phyloP scores from a whole-genome alignment of 441 rosid species.

The Gossypium lobatum region DNA sequence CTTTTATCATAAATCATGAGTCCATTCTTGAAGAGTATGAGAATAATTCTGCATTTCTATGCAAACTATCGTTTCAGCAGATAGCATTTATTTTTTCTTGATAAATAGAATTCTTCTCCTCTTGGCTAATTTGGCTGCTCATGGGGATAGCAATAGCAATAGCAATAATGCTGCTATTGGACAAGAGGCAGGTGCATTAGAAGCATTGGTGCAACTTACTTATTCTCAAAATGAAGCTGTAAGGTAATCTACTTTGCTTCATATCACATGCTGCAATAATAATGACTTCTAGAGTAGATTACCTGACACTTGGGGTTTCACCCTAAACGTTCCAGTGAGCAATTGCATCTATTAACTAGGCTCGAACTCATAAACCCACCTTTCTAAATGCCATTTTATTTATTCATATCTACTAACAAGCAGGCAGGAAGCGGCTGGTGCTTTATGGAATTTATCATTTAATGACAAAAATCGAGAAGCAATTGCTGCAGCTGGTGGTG shows the following conservation, averaged over 20 bases:
- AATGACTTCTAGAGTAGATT: background rate
- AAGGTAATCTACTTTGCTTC: constrained; percentile 39
- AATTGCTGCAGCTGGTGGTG: constrained; percentile 86
- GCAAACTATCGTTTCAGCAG: background rate
- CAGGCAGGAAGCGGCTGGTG: constrained; percentile 98
- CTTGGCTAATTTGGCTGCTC: constrained; percentile 88
- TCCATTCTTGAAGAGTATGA: background rate
- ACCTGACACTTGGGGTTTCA: background rate
- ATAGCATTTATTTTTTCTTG: background rate
- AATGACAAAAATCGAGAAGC: constrained; percentile 95
- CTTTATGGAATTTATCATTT: constrained; percentile 90
- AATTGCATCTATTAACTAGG: background rate
- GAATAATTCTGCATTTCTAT: background rate
- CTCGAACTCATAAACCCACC: background rate
- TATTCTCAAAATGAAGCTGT: constrained; percentile 86
- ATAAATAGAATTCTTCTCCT: background rate
- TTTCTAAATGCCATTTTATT: background rate
- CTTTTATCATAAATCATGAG: background rate
- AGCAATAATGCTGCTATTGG: constrained; percentile 93
- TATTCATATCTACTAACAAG: constrained; percentile 17
- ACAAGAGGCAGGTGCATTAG: constrained; percentile 90
- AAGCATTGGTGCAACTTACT: constrained; percentile 89
- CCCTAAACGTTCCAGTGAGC: background rate
- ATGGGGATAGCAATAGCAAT: constrained; percentile 95
- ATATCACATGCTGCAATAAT: background rate